Conservation (phyloP, 805 yeast genomes). For the Lipomyces yamadae region DNA sequence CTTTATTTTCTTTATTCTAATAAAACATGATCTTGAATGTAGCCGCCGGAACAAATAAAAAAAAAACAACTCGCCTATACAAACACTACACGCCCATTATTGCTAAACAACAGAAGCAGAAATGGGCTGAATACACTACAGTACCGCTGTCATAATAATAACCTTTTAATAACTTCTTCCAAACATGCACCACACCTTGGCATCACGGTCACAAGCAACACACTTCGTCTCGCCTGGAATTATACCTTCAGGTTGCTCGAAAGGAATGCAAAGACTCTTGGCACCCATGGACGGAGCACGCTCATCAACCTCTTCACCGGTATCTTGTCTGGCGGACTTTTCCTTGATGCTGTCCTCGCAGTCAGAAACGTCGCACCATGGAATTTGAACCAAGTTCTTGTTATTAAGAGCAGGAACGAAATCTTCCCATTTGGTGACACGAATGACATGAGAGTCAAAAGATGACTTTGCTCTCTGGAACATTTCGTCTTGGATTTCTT, state of each 20-base stretch:
- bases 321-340: conserved; percentile 73
- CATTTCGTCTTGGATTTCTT: conserved; percentile 76
- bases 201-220: conserved; percentile 77
- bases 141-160: background rate
- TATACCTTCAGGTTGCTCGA: conserved; percentile 69
- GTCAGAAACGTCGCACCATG: conserved; percentile 95
- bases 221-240: conserved; percentile 75
- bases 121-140: background rate
- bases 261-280: conserved; percentile 95
- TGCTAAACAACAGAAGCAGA: background rate
- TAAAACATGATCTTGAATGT: background rate
- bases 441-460: conserved; percentile 81
- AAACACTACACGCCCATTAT: background rate
- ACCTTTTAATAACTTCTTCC: conserved; percentile 84
- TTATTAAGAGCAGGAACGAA: conserved; percentile 90
- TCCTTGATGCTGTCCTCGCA: conserved; percentile 99
- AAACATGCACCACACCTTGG: conserved; percentile 85
- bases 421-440: conserved; percentile 84
- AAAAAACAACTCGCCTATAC: background rate
- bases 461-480: conserved; percentile 78
- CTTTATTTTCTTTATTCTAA: conserved; percentile 1
- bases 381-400: conserved; percentile 88
- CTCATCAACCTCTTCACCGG: conserved; percentile 83
- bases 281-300: conserved; percentile 99
- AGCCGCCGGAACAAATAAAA: background rate